These are phyloP conservation scores for Alternaria arbusti DNA, from an alignment of 2,329 filamentous ascomycete genomes.

Conservation along the genomic window DNA sequence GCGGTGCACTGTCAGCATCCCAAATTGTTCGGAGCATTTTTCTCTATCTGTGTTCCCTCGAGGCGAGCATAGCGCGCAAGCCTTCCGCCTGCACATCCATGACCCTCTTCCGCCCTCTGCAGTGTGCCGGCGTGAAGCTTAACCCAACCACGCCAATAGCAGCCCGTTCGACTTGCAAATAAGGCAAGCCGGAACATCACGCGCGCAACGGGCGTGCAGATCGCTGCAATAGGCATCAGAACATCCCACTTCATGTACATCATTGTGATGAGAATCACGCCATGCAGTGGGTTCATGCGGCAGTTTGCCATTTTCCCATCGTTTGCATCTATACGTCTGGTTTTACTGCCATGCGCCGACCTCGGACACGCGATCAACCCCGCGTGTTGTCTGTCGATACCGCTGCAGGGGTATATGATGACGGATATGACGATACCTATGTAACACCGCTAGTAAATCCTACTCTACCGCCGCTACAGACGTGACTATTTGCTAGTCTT, in stretches of 20 bases:
- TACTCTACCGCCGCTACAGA: slow-evolving; percentile 1
- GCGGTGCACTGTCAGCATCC: not conserved
- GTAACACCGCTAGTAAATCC: not conserved
- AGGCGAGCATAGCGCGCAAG: slow-evolving; percentile 22
- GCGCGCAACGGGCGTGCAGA: slow-evolving; percentile 47
- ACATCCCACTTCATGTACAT: slow-evolving; percentile 19
- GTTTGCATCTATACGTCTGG: not conserved
- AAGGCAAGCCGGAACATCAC: slow-evolving; percentile 39
- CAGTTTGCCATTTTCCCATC: not conserved
- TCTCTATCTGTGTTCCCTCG: slow-evolving; percentile 8
- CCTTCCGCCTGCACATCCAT: slow-evolving; percentile 29
- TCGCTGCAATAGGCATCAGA: slow-evolving; percentile 24
- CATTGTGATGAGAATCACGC: slow-evolving; percentile 23
- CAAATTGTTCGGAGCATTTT: slow-evolving; percentile 19
- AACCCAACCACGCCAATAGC: slow-evolving; percentile 33
- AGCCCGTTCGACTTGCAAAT: slow-evolving; percentile 23
- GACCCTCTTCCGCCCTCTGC: slow-evolving; percentile 23
- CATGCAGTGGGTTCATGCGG: slow-evolving; percentile 12
- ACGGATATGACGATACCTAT: slow-evolving; percentile 1
- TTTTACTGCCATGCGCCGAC: not conserved
- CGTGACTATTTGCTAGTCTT: not conserved
- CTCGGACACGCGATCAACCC: slow-evolving; percentile 4
- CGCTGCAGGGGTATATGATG: not conserved
- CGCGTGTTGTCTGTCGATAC: slow-evolving; percentile 3
- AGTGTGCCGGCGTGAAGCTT: slow-evolving; percentile 37